Conservation (phyloP, 2,329 filamentous ascomycete genomes). For the Zymoseptoria pseudotritici region DNA sequence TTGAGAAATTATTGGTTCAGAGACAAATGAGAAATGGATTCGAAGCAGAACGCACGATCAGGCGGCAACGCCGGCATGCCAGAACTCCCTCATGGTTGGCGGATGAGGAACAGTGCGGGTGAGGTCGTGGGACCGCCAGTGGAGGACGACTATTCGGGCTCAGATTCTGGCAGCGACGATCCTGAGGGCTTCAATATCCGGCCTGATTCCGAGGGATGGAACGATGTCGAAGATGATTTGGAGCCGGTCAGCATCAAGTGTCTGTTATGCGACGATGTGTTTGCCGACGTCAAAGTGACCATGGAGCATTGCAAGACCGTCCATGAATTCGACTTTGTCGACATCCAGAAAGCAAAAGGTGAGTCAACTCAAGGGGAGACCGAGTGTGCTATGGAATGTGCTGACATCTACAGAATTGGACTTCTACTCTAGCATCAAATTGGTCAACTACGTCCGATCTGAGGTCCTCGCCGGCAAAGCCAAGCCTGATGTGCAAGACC, state of each 20-base stretch:
- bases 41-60: background rate
- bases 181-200: constrained; percentile 21
- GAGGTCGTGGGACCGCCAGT: constrained; percentile 17
- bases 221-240: constrained; percentile 37
- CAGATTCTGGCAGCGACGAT: constrained; percentile 11
- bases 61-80: constrained; percentile 8
- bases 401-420: constrained; percentile 31
- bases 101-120: constrained; percentile 18
- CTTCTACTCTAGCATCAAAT: constrained; percentile 38
- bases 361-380: constrained; percentile 9
- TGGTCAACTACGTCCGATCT: constrained; percentile 44
- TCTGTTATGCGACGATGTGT: constrained; percentile 33
- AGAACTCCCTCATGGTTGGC: constrained; percentile 20
- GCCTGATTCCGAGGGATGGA: constrained; percentile 37
- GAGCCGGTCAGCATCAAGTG: constrained; percentile 33
- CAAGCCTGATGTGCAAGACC: constrained; percentile 51
- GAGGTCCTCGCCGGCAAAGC: constrained; percentile 33
- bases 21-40: background rate
- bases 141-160: constrained; percentile 18
- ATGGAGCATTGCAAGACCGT: constrained; percentile 31
- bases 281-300: constrained; percentile 28
- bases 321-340: constrained; percentile 37
- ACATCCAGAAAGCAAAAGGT: constrained; percentile 31
- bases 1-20: background rate
- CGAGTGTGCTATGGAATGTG: background rate